Evolutionary conservation across 306 rosid genomes (phyloP).

Genomic region (Clitoria ternatea): DNA sequence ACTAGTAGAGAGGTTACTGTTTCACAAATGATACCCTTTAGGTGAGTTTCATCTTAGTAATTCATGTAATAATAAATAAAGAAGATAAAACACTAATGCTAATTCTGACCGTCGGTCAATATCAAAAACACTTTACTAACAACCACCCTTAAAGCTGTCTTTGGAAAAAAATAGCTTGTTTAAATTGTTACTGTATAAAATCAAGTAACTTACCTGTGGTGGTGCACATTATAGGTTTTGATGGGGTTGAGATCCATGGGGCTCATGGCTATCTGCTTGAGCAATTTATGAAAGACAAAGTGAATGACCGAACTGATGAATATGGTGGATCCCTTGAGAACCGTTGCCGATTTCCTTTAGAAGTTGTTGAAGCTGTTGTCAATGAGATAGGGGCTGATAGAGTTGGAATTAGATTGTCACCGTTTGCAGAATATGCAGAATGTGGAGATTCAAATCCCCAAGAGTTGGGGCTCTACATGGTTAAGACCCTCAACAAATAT

Average conservation of each 20-base stretch:
- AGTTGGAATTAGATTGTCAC: conserved; percentile 65
- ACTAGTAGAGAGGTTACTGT: too few relatives aligned
- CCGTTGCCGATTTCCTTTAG: conserved; percentile 51
- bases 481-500: conserved; percentile 42
- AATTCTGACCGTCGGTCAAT: too few relatives aligned
- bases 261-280: conserved; percentile 67
- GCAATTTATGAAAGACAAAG: conserved; percentile 59
- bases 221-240: conserved; percentile 49
- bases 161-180: not conserved
- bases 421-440: conserved; percentile 46
- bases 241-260: conserved; percentile 76
- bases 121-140: too few relatives aligned
- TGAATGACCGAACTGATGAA: conserved; percentile 56
- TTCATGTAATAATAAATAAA: too few relatives aligned
- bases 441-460: conserved; percentile 51
- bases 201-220: not conserved
- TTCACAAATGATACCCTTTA: too few relatives aligned
- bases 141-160: too few relatives aligned
- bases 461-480: conserved; percentile 46
- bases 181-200: too few relatives aligned
- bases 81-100: too few relatives aligned
- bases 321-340: conserved; percentile 77
- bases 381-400: conserved; percentile 56
- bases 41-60: too few relatives aligned
- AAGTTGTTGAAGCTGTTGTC: conserved; percentile 46